Evolutionary conservation across 768 basidiomycete species (phyloP), one percentile per base, ranked within the genome.

Genomic region (Zangia roseola): DNA sequence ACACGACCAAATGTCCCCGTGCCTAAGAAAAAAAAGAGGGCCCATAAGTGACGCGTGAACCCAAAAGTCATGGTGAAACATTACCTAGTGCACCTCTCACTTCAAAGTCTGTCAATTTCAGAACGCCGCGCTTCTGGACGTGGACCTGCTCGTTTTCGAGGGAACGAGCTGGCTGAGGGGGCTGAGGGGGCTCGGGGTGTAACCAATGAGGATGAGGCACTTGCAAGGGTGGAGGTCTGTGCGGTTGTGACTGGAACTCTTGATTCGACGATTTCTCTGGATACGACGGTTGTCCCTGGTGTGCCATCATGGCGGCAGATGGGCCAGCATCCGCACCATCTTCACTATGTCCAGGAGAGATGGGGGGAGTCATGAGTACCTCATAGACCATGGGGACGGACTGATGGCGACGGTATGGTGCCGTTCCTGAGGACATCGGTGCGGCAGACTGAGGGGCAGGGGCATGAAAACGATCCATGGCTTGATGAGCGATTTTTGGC

Each of bases 1-100:
- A 99, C 97, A 49, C 90, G 83, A 40, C 84, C 97, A 70, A 99
- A 99, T 0, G 97, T 99, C 3, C 97, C 97, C 1, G 95, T 95
- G 23, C 97, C 95, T 91, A 52, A n/a, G 40, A 17, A 45, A 19
- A n/a, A 14, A 31, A 30, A 4, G 14, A 12, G 2, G 14, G 36
- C 19, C 6, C 26, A 38, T 61, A 17, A 52, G 47, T 14, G 10
- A 47, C 16, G n/a, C 6, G 10, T 23, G 28, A 26, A 50, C 20
- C 41, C n/a, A 46, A 33, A 33, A 34, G 30, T 17, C 31, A 33
- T 19, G 10, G 23, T 19, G 67, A 77, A 45, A 57, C 28, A 10
- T 46, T 53, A 88, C 88, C 88, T 45, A 91, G 64, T 5, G 88
- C 84, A 12, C 88, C 87, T 59, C 83, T 79, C 45, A 91, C 84